phyloP scores from a whole-genome alignment of 306 rosid species.

The Rosa lucieae region DNA sequence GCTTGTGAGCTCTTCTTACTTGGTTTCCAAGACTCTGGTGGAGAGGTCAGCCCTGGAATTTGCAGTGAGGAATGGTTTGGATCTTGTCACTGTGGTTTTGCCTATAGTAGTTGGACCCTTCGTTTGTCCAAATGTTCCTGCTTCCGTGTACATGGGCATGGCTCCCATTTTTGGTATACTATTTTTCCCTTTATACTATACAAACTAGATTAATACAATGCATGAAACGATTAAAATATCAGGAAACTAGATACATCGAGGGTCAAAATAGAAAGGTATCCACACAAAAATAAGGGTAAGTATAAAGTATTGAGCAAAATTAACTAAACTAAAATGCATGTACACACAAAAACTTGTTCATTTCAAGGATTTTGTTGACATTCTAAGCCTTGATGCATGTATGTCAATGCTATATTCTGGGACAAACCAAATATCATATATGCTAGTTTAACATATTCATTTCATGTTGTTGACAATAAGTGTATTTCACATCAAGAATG shows the following conservation, averaged over 20 bases:
- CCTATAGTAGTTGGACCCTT: constrained; percentile 57
- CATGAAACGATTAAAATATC: neutral
- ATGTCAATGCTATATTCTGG: too few species aligned
- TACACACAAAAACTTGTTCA: too few species aligned
- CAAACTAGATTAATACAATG: neutral
- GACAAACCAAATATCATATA: too few species aligned
- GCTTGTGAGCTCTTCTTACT: constrained; percentile 33
- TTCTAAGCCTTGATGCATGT: too few species aligned
- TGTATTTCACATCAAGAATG: too few species aligned
- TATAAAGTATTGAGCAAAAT: neutral
- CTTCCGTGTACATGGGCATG: constrained; percentile 26
- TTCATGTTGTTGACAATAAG: too few species aligned
- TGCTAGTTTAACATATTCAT: too few species aligned
- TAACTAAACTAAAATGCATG: too few species aligned
- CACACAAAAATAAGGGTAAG: neutral
- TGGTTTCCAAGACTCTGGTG: constrained; percentile 57
- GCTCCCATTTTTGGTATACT: constrained; percentile 42
- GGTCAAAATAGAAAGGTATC: too few species aligned
- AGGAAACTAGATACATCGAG: too few species aligned
- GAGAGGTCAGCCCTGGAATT: constrained; percentile 53
- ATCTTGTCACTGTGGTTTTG: constrained; percentile 53
- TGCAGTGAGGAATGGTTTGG: constrained; percentile 49
- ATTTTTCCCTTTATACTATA: neutral
- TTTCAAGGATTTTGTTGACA: too few species aligned
- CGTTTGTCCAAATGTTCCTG: constrained; percentile 54